Base-by-base conservation (phyloP, 164 flowering plant genomes). In the Vitis amurensis region DNA sequence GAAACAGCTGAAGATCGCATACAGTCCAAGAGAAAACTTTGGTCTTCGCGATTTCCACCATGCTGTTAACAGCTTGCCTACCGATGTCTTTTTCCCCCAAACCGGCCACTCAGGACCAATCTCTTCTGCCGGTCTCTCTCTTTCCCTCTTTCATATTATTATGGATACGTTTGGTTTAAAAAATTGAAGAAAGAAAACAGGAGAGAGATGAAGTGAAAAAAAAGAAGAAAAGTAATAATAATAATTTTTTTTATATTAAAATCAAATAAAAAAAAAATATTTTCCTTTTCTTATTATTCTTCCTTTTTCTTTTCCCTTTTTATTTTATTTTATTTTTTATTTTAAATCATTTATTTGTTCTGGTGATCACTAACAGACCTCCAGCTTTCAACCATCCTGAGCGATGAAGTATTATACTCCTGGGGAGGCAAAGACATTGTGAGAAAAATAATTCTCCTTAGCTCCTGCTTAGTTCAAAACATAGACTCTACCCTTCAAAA, bases 21-120 rank as follows among this genome's bases (percentile, higher is more conserved):
- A 94, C 66, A 62, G 73, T 76, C 97, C 96, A 4, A 73, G 75
- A 73, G 87, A 84, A 68, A 79, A 71, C 73, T 94, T 91, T 78
- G 83, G 61, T 68, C 79, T 94, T 3, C 92, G 92, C 4, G 97
- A 88, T 73, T 89, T 94, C 73, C 98, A 94, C 71, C 89, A 82
- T 57, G 94, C 96, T 15, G 90, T 94, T 73, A 85, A 78, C 68
- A 85, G 70, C 75, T 68, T 94, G 72, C 94, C 97, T 23, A 51
- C 71, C 16, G 89, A 94, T 79, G 81, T 79, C 48, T 90, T 85
- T 73, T 72, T 66, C 6, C 89, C 89, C 60, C 78, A 75, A 61
- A 12, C 75, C 48, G 59, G 68, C 48, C 77, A 72, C 48, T 61
- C 82, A 50, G 79, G 72, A 50, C 64, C 73, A 37, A 6, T 66